These are phyloP conservation scores for Hypoxylon rickii DNA, from an alignment of 495 filamentous ascomycete genomes.

Conservation along the genomic window DNA sequence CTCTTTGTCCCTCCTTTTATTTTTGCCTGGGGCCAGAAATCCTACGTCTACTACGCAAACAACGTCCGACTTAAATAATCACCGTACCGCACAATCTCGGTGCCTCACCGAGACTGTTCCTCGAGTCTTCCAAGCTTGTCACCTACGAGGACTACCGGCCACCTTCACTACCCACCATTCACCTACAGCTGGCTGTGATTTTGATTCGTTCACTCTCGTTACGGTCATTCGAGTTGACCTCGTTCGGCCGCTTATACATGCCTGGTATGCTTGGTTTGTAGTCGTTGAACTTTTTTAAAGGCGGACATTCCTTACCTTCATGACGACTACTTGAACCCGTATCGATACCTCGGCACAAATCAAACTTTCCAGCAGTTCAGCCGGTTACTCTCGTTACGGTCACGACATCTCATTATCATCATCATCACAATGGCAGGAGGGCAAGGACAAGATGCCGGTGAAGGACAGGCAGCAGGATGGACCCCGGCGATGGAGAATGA, in stretches of 20 bases:
- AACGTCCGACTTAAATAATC: conserved; percentile 14
- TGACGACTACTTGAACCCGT: conserved; percentile 4
- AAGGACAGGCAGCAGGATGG: conserved; percentile 39
- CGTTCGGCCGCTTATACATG: conserved; percentile 13
- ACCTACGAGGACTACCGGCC: neutral
- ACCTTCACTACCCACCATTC: neutral
- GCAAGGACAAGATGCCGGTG: conserved; percentile 17
- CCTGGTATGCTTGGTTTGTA: conserved; percentile 4
- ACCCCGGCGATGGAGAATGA: conserved; percentile 46
- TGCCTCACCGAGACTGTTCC: conserved; percentile 2
- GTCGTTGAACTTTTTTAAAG: conserved; percentile 3
- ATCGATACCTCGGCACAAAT: neutral
- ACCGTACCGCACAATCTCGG: conserved; percentile 3
- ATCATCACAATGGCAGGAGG: conserved; percentile 13
- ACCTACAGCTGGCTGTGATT: conserved; percentile 37
- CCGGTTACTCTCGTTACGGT: conserved; percentile 5
- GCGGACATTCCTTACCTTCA: conserved; percentile 11
- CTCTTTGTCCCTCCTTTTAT: conserved; percentile 15
- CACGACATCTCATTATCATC: conserved; percentile 5
- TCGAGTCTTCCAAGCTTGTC: conserved; percentile 3
- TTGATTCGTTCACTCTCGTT: conserved; percentile 17
- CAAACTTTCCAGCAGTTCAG: conserved; percentile 9
- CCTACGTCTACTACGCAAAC: neutral
- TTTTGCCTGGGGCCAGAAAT: conserved; percentile 1
- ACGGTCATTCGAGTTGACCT: conserved; percentile 35